Evolutionary conservation across 2,329 filamentous ascomycete species (phyloP).

Genomic region (Dactylellina haptotyla): DNA sequence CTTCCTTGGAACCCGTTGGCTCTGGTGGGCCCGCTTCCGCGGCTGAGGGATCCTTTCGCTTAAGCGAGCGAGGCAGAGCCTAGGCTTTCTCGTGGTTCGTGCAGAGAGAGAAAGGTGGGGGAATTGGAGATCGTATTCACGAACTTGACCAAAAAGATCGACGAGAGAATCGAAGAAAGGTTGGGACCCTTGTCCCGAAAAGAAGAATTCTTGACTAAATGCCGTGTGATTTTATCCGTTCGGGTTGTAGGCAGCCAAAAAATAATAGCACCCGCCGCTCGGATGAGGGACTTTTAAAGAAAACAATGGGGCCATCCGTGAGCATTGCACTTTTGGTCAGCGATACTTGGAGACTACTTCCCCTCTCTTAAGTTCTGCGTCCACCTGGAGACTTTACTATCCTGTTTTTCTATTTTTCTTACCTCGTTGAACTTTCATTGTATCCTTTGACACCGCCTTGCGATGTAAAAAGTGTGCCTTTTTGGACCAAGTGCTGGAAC

Average conservation of each 20-base stretch:
- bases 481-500: not conserved
- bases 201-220: not conserved
- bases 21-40: conserved; percentile 46
- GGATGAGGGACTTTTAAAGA: conserved; percentile 34
- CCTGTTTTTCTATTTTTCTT: not conserved
- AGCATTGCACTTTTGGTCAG: conserved; percentile 39
- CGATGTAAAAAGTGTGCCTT: conserved; percentile 22
- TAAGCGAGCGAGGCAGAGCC: conserved; percentile 48
- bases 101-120: not conserved
- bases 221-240: not conserved
- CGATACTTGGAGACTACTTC: conserved; percentile 18
- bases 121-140: conserved; percentile 1
- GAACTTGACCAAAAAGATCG: conserved; percentile 1
- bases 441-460: conserved; percentile 33
- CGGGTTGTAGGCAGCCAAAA: conserved; percentile 14
- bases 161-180: not conserved
- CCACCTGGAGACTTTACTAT: not conserved
- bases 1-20: conserved; percentile 14
- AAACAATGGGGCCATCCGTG: not conserved
- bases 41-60: conserved; percentile 35
- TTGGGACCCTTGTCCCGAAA: conserved; percentile 10
- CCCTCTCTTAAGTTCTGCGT: not conserved
- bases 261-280: conserved; percentile 19
- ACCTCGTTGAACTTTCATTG: not conserved
- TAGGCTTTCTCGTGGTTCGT: conserved; percentile 18